Conservation (phyloP, 768 basidiomycete species). For the Termitomyces heimii region DNA sequence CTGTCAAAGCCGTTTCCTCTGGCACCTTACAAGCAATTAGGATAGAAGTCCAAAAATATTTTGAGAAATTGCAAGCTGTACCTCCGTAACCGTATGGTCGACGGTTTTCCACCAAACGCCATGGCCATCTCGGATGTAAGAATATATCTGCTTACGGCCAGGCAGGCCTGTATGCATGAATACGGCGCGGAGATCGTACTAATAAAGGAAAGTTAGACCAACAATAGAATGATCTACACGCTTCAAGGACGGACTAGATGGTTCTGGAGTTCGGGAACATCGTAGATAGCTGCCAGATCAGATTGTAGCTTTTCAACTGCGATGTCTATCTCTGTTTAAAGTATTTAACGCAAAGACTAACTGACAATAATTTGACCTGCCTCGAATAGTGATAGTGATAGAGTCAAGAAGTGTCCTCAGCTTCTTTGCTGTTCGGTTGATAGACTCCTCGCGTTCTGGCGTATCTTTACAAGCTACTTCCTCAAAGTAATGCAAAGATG, state of each 20-base stretch:
- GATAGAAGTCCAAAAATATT: not conserved
- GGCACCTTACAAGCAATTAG: slow-evolving; percentile 43
- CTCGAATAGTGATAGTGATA: slow-evolving; percentile 48
- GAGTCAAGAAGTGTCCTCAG: slow-evolving; percentile 45
- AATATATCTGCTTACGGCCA: slow-evolving; percentile 73
- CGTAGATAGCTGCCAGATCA: slow-evolving; percentile 41
- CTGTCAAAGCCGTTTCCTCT: slow-evolving; percentile 63
- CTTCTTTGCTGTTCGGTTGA: slow-evolving; percentile 42
- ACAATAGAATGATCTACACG: not conserved
- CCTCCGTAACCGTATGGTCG: slow-evolving; percentile 65
- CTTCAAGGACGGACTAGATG: slow-evolving; percentile 37
- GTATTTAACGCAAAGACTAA: not conserved
- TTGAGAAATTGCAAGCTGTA: slow-evolving; percentile 12
- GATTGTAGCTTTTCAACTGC: slow-evolving; percentile 38
- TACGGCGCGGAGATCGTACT: slow-evolving; percentile 82
- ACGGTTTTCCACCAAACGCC: slow-evolving; percentile 79
- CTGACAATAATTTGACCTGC: slow-evolving; percentile 25
- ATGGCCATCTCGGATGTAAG: slow-evolving; percentile 60
- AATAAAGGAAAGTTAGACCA: not conserved
- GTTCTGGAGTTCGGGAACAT: slow-evolving; percentile 60
- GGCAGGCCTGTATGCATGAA: slow-evolving; percentile 74
- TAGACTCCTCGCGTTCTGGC: slow-evolving; percentile 34
- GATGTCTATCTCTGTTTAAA: slow-evolving; percentile 43
- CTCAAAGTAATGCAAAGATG: slow-evolving; percentile 68
- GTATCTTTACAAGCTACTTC: slow-evolving; percentile 50